Evolutionary conservation across 495 filamentous ascomycete genomes (phyloP).

Genomic region (Sporormia fimetaria): DNA sequence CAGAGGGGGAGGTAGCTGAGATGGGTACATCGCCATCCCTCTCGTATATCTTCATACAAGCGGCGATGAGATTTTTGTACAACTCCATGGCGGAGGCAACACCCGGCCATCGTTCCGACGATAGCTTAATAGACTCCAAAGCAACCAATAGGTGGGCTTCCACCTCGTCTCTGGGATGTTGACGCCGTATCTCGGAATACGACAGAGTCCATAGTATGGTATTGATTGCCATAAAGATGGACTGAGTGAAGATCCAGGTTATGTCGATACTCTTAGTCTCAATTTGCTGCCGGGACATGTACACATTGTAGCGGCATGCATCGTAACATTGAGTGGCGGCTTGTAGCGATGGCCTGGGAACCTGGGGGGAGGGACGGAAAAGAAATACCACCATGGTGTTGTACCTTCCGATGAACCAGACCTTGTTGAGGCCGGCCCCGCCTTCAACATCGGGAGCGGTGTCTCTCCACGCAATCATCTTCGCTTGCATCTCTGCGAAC

Average conservation of each 20-base stretch:
- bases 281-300: constrained; percentile 65
- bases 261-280: constrained; percentile 62
- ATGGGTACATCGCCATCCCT: constrained; percentile 50
- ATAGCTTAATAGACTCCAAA: constrained; percentile 59
- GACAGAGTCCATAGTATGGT: constrained; percentile 81
- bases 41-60: constrained; percentile 73
- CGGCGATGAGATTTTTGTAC: constrained; percentile 66
- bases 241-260: constrained; percentile 82
- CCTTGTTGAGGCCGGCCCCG: constrained; percentile 52
- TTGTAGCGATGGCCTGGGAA: constrained; percentile 64
- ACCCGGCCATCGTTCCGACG: constrained; percentile 79
- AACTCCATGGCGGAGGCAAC: constrained; percentile 70
- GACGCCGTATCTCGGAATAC: constrained; percentile 64
- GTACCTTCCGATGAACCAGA: constrained; percentile 62
- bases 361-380: constrained; percentile 77
- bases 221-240: constrained; percentile 77
- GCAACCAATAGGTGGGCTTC: constrained; percentile 57
- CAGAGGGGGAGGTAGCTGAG: constrained; percentile 46
- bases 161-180: constrained; percentile 58
- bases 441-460: constrained; percentile 50
- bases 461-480: constrained; percentile 61
- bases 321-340: constrained; percentile 73
- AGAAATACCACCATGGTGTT: constrained; percentile 79
- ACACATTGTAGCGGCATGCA: constrained; percentile 66
- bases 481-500: constrained; percentile 68